Evolutionary conservation across 768 basidiomycete species (phyloP), one percentile per base, ranked within the genome.

Genomic region (Omphalotus guepiniiformis): DNA sequence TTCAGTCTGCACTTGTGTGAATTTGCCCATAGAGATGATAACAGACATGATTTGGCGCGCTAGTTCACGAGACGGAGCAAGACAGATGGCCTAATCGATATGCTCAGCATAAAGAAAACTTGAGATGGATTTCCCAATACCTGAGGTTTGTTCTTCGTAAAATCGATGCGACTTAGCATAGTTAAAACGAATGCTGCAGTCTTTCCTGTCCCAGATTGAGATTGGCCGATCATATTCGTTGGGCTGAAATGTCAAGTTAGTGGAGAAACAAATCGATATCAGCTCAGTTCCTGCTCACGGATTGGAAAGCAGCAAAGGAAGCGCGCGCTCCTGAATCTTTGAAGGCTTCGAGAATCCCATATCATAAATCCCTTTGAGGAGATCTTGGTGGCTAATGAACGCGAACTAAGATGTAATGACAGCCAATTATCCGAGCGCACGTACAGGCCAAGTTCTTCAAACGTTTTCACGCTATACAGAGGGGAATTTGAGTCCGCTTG

Each of bases 131-230:
- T 37, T 16, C 27, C 53, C 55, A 25, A 43, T 47, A 91, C 93
- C 68, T 97, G 95, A 19, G 93, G 87, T 53, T 85, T 84, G 54
- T 87, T 79, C 37, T 83, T 71, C 18, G 79, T 73, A 57, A 86
- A 94, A 66, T 97, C 92, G 39, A 98, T 78, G 32, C 95, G 83
- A 62, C 88, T 93, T 13, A 98, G 78, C 94, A 99, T 98, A 9
- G 95, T 94, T 40, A 99, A 74, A 11, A 93, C 91, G 63, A 99
- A 99, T 8, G 96, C 96, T 3, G 96, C 96, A 2, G 96, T 98
- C 72, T 99, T 99, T 40, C 96, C 96, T 7, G 96, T 99, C 30
- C 96, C 96, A 27, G 96, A 98, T 60, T 99, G 96, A 42, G 94
- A 98, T 70, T 99, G 96, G 15, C 93, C 96, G 61, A 98, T 98